Evolutionary conservation across 768 basidiomycete species (phyloP), one percentile per base, ranked within the genome.

Genomic region (Lentinula lateritia): DNA sequence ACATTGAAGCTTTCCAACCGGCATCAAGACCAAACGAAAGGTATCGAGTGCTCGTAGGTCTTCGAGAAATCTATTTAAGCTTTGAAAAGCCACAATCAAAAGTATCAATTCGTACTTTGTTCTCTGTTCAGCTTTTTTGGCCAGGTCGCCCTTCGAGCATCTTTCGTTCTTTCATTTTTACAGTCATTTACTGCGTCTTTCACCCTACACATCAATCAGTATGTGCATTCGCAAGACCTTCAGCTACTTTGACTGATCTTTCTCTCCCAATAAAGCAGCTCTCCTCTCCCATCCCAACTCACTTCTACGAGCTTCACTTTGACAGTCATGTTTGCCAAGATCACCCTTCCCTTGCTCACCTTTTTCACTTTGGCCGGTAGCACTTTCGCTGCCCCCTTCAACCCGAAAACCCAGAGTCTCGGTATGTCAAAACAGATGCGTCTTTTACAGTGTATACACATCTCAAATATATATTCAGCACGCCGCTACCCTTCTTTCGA

Each of bases 251-350:
- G 3, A 20, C 36, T 52, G 52, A 41, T 20, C 6, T 28, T 53
- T 9, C 34, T 18, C 16, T 36, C 35, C 5, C 6, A 34, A 12
- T 23, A 52, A 52, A 5, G 46, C 46, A 39, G 38, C 6, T 13
- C 2, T 13, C 13, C 7, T 39, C 7, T 13, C 13, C 7, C 13
- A 39, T 39, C 5, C 38, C 38, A 8, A 20, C 10, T 18, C 12
- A 23, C 18, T 10, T 28, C 46, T 20, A 48, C 46, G 55, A 42
- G 13, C 16, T 13, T 56, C 32, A 42, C 20, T 56, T 41, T 36
- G 15, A 45, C 38, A 36, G 71, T 66, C 68, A 77, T 77, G 77
- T 76, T 79, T 67, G 69, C 72, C 60, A 77, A 75, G 65, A 67
- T 76, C 66, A 71, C 72, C 57, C 65, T 73, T 66, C 66, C 65